Percentiles rank a stretch among this genome's conserved stretches.
Evolutionary conservation across 495 filamentous ascomycete species (phyloP).

Genomic region (Trichocladium uniseriatum): DNA sequence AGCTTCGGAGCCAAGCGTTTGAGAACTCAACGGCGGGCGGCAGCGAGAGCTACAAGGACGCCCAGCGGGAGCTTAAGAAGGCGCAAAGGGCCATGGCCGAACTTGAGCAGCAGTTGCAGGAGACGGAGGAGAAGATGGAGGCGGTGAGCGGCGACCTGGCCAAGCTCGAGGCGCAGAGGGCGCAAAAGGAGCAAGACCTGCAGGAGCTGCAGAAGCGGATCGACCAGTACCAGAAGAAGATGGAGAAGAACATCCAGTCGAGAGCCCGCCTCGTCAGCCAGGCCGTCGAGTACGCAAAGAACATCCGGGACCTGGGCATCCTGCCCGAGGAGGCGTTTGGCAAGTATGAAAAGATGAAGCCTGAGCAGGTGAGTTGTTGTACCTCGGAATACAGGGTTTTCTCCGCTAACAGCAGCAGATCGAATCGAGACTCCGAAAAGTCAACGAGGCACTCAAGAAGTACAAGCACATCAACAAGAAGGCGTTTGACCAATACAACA

Average conservation of each 20-base stretch:
- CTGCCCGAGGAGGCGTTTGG: conserved; percentile 91
- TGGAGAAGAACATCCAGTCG: conserved; percentile 87
- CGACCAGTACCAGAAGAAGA: conserved; percentile 77
- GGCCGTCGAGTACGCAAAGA: conserved; percentile 67
- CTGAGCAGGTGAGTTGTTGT: conserved; percentile 50
- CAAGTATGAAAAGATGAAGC: conserved; percentile 72
- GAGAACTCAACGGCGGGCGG: conserved; percentile 53
- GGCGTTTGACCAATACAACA: conserved; percentile 97
- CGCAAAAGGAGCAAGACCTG: conserved; percentile 55
- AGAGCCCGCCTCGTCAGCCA: conserved; percentile 67
- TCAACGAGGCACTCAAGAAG: conserved; percentile 89
- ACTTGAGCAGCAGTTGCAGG: conserved; percentile 55
- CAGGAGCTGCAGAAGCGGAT: conserved; percentile 73
- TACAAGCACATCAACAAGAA: conserved; percentile 99
- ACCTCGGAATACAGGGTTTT: not conserved
- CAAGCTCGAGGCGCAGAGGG: conserved; percentile 53
- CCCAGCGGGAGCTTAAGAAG: conserved; percentile 72
- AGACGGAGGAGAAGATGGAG: conserved; percentile 68
- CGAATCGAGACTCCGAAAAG: conserved; percentile 78
- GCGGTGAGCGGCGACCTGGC: conserved; percentile 48
- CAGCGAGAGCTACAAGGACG: conserved; percentile 64
- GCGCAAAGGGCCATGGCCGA: conserved; percentile 51
- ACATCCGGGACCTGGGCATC: conserved; percentile 87
- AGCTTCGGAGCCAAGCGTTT: conserved; percentile 68
- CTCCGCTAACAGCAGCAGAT: conserved; percentile 41